Conservation (phyloP, 1,139 yeast species). For the Protomyces arabidopsidicola region DNA sequence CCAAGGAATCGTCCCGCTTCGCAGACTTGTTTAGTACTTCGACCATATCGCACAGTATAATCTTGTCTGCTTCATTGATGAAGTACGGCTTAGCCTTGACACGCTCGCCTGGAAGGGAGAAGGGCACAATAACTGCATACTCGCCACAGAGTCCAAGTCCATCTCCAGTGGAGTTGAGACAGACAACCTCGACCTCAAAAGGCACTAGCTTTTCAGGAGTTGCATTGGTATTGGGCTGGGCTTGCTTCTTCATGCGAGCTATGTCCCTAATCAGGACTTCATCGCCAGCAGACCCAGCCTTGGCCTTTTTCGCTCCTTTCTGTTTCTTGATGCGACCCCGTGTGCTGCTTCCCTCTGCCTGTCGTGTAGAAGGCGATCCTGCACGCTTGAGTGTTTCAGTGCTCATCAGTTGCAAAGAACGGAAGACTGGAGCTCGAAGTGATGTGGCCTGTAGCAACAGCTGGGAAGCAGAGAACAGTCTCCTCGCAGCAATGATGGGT, state of each 20-base stretch:
- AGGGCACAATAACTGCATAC: conserved; percentile 64
- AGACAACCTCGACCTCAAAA: conserved; percentile 53
- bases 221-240: conserved; percentile 49
- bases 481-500: too few relatives aligned
- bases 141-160: conserved; percentile 41
- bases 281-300: conserved; percentile 44
- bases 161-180: conserved; percentile 50
- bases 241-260: conserved; percentile 50
- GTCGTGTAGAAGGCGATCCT: background rate
- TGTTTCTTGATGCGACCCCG: conserved; percentile 6
- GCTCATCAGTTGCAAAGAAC: background rate
- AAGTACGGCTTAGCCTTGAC: conserved; percentile 61
- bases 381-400: background rate
- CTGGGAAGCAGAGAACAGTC: background rate
- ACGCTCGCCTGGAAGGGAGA: conserved; percentile 79
- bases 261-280: conserved; percentile 80
- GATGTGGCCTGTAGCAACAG: background rate
- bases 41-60: conserved; percentile 61
- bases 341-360: conserved; percentile 3
- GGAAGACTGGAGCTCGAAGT: too few relatives aligned
- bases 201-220: conserved; percentile 49
- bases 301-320: conserved; percentile 43
- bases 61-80: conserved; percentile 12
- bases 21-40: conserved; percentile 48
- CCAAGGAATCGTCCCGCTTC: conserved; percentile 52